Percentiles rank a stretch among this genome's conserved stretches.
Evolutionary conservation across 1,139 yeast genomes (phyloP).

Genomic region (Meyerozyma carpophila): DNA sequence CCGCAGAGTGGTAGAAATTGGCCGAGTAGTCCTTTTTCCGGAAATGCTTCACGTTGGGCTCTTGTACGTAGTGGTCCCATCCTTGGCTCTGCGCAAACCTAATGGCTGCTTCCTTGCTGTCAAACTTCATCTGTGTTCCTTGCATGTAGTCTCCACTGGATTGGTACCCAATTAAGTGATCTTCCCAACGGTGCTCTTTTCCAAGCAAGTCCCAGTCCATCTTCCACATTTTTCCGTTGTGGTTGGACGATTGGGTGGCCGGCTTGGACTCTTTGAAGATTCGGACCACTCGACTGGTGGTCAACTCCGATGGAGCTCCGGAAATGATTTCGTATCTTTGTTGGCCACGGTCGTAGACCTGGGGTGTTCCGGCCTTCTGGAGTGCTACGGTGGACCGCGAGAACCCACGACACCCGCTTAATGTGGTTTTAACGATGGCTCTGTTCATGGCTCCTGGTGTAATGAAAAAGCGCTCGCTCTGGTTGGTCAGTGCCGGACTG

Average conservation of each 20-base stretch:
- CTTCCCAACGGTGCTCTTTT: slow-evolving; percentile 84
- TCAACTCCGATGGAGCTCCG: slow-evolving; percentile 74
- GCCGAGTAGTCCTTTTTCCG: slow-evolving; percentile 70
- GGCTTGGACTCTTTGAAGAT: slow-evolving; percentile 74
- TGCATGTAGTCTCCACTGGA: slow-evolving; percentile 82
- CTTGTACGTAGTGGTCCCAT: slow-evolving; percentile 80
- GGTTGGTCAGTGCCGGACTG: background rate
- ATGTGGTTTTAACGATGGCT: background rate
- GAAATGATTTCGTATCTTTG: slow-evolving; percentile 55
- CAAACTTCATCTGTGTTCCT: slow-evolving; percentile 74
- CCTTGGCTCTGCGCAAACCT: slow-evolving; percentile 81
- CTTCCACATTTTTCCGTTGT: slow-evolving; percentile 60
- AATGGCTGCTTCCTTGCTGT: slow-evolving; percentile 70
- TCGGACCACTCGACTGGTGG: slow-evolving; percentile 64
- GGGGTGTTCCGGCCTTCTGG: slow-evolving; percentile 13
- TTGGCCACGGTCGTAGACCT: slow-evolving; percentile 16
- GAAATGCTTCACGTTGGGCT: slow-evolving; percentile 71
- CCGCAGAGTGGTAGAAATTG: slow-evolving; percentile 66
- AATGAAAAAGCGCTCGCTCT: background rate
- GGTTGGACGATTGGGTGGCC: slow-evolving; percentile 74
- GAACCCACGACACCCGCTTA: slow-evolving; percentile 16
- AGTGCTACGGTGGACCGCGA: slow-evolving; percentile 11
- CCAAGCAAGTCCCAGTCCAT: slow-evolving; percentile 81
- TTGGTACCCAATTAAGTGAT: slow-evolving; percentile 84
- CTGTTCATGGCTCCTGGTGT: background rate